phyloP scores from a whole-genome alignment of 352 stramenopile species.

The Pythium folliculosum region DNA sequence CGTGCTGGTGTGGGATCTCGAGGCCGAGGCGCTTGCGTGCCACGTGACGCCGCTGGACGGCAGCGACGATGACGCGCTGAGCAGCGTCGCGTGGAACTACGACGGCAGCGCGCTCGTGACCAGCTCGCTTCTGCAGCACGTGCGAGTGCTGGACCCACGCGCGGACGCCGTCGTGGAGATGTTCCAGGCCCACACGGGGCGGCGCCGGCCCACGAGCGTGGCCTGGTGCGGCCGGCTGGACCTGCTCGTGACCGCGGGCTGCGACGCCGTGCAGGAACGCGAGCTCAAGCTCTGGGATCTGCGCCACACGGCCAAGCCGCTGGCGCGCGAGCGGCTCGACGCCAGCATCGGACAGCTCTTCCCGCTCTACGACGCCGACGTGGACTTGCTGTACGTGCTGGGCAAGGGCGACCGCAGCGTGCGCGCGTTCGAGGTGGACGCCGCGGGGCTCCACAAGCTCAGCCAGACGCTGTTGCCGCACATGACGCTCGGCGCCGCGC shows the following conservation, averaged over 20 bases:
- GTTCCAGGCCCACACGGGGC: slow-evolving; percentile 49
- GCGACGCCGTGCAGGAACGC: slow-evolving; percentile 63
- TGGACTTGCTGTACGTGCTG: slow-evolving; percentile 69
- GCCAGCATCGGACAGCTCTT: slow-evolving; percentile 64
- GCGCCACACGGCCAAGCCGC: slow-evolving; percentile 43
- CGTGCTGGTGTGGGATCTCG: slow-evolving; percentile 53
- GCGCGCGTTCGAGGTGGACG: slow-evolving; percentile 63
- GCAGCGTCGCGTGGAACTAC: slow-evolving; percentile 60
- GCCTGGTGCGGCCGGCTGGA: slow-evolving; percentile 57
- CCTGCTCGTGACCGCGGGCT: slow-evolving; percentile 62
- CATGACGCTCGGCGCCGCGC: slow-evolving; percentile 57
- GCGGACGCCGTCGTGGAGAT: slow-evolving; percentile 9
- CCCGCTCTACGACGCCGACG: slow-evolving; percentile 69
- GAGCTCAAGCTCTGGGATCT: slow-evolving; percentile 82
- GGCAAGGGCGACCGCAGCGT: slow-evolving; percentile 70
- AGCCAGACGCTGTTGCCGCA: slow-evolving; percentile 50
- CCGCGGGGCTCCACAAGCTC: slow-evolving; percentile 44
- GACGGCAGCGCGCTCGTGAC: slow-evolving; percentile 57
- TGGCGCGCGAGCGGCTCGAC: slow-evolving; percentile 68
- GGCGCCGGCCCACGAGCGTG: slow-evolving; percentile 46
- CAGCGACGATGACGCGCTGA: slow-evolving; percentile 2
- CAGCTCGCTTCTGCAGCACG: slow-evolving; percentile 43
- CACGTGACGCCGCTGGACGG: slow-evolving; percentile 19
- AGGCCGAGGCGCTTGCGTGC: slow-evolving; percentile 24
- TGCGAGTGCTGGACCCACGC: slow-evolving; percentile 64